A percentile compares a stretch with the other conserved stretches of the same genome.
Evolutionary conservation across 345 rosid species (phyloP).

Genomic region (Nephelium lappaceum): DNA sequence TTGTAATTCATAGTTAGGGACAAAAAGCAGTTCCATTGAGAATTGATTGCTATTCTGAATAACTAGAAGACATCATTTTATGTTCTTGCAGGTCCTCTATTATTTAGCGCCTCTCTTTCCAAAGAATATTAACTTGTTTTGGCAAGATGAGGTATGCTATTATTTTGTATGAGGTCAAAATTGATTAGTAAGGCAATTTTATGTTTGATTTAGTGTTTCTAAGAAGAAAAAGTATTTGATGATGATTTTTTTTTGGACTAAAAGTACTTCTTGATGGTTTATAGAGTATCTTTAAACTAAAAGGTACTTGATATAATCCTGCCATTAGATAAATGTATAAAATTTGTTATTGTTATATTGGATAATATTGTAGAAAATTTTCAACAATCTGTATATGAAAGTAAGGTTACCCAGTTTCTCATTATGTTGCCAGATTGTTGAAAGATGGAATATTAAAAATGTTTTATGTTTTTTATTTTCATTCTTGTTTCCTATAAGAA

Average conservation of each 20-base stretch:
- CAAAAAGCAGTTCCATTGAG: not conserved
- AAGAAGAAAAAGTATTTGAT: not conserved
- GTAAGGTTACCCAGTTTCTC: not conserved
- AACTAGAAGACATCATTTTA: slow-evolving; percentile 3
- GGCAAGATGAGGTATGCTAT: slow-evolving; percentile 96
- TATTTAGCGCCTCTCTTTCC: slow-evolving; percentile 93
- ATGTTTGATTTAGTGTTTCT: slow-evolving; percentile 15
- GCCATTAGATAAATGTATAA: not conserved
- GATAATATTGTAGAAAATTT: not conserved
- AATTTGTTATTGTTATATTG: not conserved
- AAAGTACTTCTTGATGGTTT: not conserved
- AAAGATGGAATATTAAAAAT: not conserved
- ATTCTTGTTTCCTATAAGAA: no score
- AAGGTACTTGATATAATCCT: not conserved
- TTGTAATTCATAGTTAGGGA: slow-evolving; percentile 6
- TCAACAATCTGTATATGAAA: not conserved
- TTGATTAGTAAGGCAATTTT: slow-evolving; percentile 14
- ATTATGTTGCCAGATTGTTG: not conserved
- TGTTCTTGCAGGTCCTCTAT: slow-evolving; percentile 72
- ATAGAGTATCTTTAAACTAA: slow-evolving; percentile 5
- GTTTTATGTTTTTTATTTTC: no score
- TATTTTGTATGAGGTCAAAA: slow-evolving; percentile 22
- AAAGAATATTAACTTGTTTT: slow-evolving; percentile 78
- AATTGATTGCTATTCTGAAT: not conserved
- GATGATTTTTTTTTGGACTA: no score